Evolutionary conservation across 2,329 filamentous ascomycete species (phyloP).

Genomic region (Ilyonectria sp.): DNA sequence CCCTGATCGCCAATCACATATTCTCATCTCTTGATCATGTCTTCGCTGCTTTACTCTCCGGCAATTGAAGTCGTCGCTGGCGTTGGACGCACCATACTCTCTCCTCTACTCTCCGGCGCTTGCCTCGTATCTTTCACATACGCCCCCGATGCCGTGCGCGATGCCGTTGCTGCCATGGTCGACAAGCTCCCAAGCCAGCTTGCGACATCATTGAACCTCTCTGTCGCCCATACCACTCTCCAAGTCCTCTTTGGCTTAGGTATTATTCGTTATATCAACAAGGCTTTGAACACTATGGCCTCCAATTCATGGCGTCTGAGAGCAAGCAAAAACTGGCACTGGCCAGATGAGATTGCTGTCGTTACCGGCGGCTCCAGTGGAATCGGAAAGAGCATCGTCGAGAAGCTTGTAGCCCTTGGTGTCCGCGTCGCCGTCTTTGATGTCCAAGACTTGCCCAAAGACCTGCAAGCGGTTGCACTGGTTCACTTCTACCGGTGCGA

Average conservation of each 20-base stretch:
- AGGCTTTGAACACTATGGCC: constrained; percentile 46
- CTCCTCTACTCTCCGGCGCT: constrained; percentile 39
- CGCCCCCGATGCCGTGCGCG: constrained; percentile 31
- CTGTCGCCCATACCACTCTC: constrained; percentile 24
- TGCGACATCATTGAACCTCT: constrained; percentile 25
- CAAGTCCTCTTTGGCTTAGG: constrained; percentile 45
- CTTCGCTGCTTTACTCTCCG: constrained; percentile 43
- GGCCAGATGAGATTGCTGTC: constrained; percentile 59
- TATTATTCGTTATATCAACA: constrained; percentile 44
- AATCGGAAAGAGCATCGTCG: constrained; percentile 57
- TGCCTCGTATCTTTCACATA: constrained; percentile 35
- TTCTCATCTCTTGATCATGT: constrained; percentile 27
- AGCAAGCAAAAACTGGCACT: constrained; percentile 50
- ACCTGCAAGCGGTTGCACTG: constrained; percentile 37
- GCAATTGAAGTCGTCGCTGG: constrained; percentile 24
- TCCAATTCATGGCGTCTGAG: constrained; percentile 50
- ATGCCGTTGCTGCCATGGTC: constrained; percentile 28
- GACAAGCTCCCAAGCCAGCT: constrained; percentile 24
- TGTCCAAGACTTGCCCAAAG: constrained; percentile 57
- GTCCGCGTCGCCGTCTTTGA: constrained; percentile 80
- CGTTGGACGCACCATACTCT: constrained; percentile 27
- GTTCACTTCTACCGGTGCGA: constrained; percentile 57
- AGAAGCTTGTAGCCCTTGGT: constrained; percentile 54
- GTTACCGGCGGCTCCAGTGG: constrained; percentile 62
- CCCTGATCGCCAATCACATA: background rate